Evolutionary conservation across 163 green algal genomes (phyloP).

Genomic region (Scenedesmus sp.): DNA sequence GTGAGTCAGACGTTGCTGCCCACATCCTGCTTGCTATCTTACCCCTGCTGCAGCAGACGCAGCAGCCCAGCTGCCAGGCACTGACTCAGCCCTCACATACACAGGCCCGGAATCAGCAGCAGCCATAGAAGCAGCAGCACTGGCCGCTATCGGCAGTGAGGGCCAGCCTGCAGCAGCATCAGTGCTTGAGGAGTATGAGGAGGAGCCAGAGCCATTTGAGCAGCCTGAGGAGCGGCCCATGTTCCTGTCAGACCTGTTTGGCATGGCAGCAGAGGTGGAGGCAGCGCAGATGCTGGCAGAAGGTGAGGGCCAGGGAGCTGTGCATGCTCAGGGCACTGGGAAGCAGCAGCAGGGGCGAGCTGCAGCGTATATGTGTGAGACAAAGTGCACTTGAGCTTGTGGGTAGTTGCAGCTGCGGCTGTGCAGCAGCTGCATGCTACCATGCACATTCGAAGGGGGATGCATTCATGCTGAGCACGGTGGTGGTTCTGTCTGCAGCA

Average conservation of each 20-base stretch:
- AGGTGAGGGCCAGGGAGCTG: conserved; percentile 28
- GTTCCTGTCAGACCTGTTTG: conserved; percentile 71
- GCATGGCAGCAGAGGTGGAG: conserved; percentile 57
- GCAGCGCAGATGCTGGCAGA: conserved; percentile 55
- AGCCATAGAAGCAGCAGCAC: conserved; percentile 16
- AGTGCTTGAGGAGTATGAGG: neutral
- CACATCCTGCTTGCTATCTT: neutral
- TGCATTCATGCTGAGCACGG: neutral
- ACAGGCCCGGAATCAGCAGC: neutral
- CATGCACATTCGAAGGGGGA: neutral
- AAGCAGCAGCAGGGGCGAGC: neutral
- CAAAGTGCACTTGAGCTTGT: neutral
- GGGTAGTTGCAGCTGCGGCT: neutral
- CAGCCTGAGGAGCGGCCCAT: conserved; percentile 61
- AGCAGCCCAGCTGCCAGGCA: neutral
- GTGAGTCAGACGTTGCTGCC: neutral
- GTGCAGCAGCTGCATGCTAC: neutral
- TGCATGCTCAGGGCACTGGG: neutral
- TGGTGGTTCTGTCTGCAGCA: neutral
- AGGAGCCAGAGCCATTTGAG: conserved; percentile 56
- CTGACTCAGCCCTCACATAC: neutral
- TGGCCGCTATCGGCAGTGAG: neutral
- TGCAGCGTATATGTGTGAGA: neutral
- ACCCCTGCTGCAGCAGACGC: neutral
- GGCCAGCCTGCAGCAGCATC: neutral